phyloP scores from a whole-genome alignment of 2,329 filamentous ascomycete species.

The Phoma sp. region DNA sequence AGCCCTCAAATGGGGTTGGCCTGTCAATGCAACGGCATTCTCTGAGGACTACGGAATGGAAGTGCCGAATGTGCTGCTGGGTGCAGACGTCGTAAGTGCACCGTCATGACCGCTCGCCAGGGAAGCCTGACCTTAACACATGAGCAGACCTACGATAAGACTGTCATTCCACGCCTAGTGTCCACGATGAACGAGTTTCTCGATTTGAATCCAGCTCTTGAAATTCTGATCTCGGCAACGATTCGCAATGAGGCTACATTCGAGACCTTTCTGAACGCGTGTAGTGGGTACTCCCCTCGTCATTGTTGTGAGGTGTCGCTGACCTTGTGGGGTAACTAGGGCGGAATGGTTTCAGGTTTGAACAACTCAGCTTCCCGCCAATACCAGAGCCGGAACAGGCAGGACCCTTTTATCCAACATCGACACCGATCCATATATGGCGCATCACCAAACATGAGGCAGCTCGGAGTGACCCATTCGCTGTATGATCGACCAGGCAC shows the following conservation, averaged over 20 bases:
- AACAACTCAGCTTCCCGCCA: conserved; percentile 42
- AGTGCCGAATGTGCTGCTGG: conserved; percentile 69
- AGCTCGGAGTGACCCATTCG: conserved; percentile 30
- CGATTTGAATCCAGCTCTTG: conserved; percentile 61
- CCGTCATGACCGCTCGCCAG: conserved; percentile 12
- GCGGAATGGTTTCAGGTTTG: conserved; percentile 46
- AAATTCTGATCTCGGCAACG: conserved; percentile 73
- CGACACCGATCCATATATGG: conserved; percentile 67
- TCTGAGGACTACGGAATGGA: conserved; percentile 59
- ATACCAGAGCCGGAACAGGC: conserved; percentile 54
- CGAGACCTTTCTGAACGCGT: conserved; percentile 67
- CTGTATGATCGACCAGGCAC: conserved; percentile 29
- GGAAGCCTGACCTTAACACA: conserved; percentile 25
- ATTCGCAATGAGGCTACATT: conserved; percentile 76
- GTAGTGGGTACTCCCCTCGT: conserved; percentile 55
- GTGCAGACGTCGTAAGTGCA: conserved; percentile 70
- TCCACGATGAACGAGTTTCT: conserved; percentile 70
- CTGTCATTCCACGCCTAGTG: conserved; percentile 68
- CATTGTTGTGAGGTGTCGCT: conserved; percentile 38
- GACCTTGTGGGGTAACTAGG: conserved; percentile 48
- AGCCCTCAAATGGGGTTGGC: conserved; percentile 71
- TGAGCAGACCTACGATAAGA: conserved; percentile 71
- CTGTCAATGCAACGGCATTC: conserved; percentile 65
- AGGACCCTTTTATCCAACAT: conserved; percentile 70
- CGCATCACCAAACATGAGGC: conserved; percentile 45